Evolutionary conservation across 73 alveolate species (phyloP).

Genomic region (Symbiodinium natans): DNA sequence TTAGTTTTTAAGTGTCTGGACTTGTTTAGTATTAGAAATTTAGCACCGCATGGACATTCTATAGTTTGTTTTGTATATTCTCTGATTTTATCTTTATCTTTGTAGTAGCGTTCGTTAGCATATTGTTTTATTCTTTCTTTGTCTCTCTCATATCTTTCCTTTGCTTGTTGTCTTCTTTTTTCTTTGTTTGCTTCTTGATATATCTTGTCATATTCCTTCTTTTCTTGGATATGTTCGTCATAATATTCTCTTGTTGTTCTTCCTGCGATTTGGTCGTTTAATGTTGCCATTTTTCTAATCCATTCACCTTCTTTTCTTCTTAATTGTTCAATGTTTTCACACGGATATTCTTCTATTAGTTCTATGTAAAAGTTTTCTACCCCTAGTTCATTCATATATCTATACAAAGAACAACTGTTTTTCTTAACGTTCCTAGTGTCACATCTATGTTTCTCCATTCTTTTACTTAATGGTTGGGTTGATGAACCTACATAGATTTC

Average conservation of each 20-base stretch:
- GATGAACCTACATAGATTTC: neutral
- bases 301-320: neutral
- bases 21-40: too few species aligned
- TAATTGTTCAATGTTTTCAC: neutral
- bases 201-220: neutral
- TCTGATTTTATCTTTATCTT: too few species aligned
- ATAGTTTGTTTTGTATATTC: too few species aligned
- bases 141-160: too few species aligned
- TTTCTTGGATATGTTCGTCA: neutral
- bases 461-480: neutral
- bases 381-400: neutral
- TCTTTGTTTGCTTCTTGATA: too few species aligned
- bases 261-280: neutral
- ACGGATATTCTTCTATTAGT: neutral
- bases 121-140: too few species aligned
- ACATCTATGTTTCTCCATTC: neutral
- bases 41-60: too few species aligned
- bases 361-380: neutral
- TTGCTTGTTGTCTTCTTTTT: too few species aligned
- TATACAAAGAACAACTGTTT: neutral
- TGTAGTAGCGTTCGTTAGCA: too few species aligned
- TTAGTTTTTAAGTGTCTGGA: too few species aligned
- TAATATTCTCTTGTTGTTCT: neutral
- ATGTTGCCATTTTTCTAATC: neutral
- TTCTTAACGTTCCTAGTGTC: neutral